Percentiles rank a stretch among this genome's conserved stretches.
These are phyloP conservation scores for Whalleya microplaca DNA, from an alignment of 2,329 filamentous ascomycete genomes.

Conservation along the genomic window DNA sequence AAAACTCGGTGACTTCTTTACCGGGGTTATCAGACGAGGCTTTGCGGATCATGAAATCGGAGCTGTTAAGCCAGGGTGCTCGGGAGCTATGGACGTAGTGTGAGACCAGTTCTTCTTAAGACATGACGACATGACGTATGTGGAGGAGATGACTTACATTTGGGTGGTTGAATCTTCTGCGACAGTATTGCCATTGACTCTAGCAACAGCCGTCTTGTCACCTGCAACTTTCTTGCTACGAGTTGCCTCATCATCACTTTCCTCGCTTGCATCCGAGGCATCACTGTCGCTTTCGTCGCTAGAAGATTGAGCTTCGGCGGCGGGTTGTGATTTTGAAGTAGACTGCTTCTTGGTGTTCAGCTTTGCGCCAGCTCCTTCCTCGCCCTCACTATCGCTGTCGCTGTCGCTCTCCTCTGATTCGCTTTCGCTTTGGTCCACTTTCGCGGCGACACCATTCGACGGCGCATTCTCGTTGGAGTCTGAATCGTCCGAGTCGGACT, in stretches of 20 bases:
- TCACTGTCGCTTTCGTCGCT: constrained; percentile 9
- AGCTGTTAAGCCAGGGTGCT: constrained; percentile 50
- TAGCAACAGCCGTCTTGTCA: constrained; percentile 22
- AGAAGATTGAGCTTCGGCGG: constrained; percentile 24
- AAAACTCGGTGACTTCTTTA: constrained; percentile 56
- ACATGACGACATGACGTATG: background rate
- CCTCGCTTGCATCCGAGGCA: constrained; percentile 4
- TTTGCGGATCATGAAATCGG: constrained; percentile 59
- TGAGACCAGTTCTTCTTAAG: constrained; percentile 7
- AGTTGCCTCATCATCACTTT: constrained; percentile 15
- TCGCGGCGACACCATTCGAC: constrained; percentile 32
- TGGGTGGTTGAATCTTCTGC: constrained; percentile 20
- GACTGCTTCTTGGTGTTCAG: background rate
- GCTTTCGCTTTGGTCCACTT: constrained; percentile 13
- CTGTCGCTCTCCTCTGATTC: constrained; percentile 33
- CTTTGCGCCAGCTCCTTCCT: constrained; percentile 16
- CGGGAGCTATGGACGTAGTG: constrained; percentile 24
- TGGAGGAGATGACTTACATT: constrained; percentile 23
- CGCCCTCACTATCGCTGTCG: constrained; percentile 37
- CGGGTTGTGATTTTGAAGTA: background rate
- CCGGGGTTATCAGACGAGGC: constrained; percentile 45
- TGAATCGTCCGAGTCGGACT: constrained; percentile 23
- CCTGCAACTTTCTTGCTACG: constrained; percentile 23
- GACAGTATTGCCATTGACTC: constrained; percentile 20
- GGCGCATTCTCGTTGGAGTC: constrained; percentile 16